Percentiles rank a stretch among this genome's conserved stretches.
Conservation (phyloP, 257 asterid genomes). For the Parsonsia alboflavescens region DNA sequence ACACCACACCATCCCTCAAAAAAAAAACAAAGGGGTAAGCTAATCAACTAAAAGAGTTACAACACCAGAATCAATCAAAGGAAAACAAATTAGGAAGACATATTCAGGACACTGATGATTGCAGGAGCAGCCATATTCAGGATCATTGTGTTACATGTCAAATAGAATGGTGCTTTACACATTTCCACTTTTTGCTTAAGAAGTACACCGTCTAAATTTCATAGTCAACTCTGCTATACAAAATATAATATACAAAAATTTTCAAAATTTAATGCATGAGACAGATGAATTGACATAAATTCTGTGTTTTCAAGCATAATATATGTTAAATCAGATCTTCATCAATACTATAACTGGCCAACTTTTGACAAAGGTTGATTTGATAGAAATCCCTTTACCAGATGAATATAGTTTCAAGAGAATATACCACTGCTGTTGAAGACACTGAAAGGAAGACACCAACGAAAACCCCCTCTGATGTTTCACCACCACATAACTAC, state of each 20-base stretch:
- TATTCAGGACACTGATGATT: background rate
- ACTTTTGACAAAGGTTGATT: background rate
- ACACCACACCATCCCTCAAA: background rate
- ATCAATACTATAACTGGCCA: background rate
- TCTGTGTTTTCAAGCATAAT: too few species aligned
- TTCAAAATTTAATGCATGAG: background rate
- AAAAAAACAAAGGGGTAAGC: background rate
- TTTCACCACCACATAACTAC: conserved; percentile 79
- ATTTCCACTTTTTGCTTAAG: background rate
- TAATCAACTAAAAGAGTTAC: background rate
- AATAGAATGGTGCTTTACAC: background rate
- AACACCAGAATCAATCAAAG: background rate
- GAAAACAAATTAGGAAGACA: background rate
- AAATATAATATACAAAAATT: background rate
- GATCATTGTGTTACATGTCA: background rate
- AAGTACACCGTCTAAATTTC: background rate
- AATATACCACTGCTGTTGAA: conserved; percentile 79
- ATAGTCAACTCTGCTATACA: background rate
- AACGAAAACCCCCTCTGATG: conserved; percentile 89
- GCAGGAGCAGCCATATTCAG: conserved; percentile 3
- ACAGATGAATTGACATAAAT: background rate
- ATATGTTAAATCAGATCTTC: background rate
- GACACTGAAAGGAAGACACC: conserved; percentile 91
- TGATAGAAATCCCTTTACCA: background rate
- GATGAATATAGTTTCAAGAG: conserved; percentile 22